Percentiles rank a stretch among this genome's conserved stretches.
These are phyloP conservation scores for Aristolochia contorta DNA, from an alignment of 164 flowering plant species.

Conservation along the genomic window DNA sequence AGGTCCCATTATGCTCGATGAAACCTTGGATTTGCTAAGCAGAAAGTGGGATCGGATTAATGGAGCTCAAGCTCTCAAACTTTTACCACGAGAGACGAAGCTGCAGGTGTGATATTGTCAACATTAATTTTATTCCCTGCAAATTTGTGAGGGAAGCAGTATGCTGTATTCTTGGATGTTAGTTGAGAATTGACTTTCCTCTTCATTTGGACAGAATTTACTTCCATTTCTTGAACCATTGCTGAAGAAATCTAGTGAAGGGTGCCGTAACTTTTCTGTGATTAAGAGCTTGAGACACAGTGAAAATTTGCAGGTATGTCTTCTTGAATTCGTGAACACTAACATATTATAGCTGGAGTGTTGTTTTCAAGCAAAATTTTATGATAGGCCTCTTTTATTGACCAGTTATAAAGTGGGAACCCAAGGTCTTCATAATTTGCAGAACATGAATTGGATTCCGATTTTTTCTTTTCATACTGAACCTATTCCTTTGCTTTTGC, in stretches of 20 bases:
- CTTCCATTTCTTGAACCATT: conserved; percentile 97
- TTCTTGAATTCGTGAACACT: background rate
- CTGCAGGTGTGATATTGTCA: conserved; percentile 54
- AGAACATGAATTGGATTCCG: too few relatives aligned
- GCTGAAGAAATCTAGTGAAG: conserved; percentile 82
- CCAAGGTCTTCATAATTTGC: too few relatives aligned
- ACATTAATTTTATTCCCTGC: background rate
- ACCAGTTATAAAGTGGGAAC: too few relatives aligned
- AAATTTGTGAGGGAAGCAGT: background rate
- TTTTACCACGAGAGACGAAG: conserved; percentile 85
- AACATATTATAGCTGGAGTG: background rate
- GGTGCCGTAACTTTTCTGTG: conserved; percentile 71
- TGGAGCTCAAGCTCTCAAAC: conserved; percentile 95
- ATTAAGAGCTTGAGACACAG: conserved; percentile 80
- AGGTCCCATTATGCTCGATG: conserved; percentile 76
- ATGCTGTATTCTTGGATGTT: background rate
- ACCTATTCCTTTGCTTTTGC: conserved; percentile 7
- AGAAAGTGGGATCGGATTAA: conserved; percentile 86
- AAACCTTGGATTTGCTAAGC: conserved; percentile 78
- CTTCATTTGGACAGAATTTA: conserved; percentile 49
- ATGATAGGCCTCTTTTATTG: too few relatives aligned
- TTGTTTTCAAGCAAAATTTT: too few relatives aligned
- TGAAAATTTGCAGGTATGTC: conserved; percentile 85
- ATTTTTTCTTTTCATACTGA: too few relatives aligned
- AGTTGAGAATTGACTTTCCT: background rate